A percentile compares a stretch with the other conserved stretches of the same genome.
These are phyloP conservation scores for Polytrichum formosum DNA, from an alignment of 225 moss, liverwort and hornwort genomes.

Conservation along the genomic window DNA sequence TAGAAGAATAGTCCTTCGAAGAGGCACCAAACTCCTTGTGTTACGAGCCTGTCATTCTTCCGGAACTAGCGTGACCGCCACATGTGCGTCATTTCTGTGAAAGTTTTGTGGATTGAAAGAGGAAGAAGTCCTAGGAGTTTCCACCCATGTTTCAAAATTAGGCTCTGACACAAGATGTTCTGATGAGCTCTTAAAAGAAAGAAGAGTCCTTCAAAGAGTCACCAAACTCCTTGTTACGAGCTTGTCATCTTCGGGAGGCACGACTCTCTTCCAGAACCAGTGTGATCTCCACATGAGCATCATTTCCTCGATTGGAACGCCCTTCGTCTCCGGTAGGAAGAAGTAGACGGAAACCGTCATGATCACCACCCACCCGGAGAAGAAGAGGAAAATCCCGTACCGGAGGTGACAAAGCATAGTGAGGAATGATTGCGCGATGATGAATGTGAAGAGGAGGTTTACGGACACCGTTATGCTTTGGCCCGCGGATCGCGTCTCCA, in stretches of 20 bases:
- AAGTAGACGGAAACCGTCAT: conserved; percentile 46
- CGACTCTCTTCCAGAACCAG: conserved; percentile 47
- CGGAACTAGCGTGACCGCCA: too few relatives aligned
- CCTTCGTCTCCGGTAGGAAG: conserved; percentile 62
- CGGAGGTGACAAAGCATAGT: conserved; percentile 38
- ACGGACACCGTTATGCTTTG: conserved; percentile 39
- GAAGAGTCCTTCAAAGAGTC: too few relatives aligned
- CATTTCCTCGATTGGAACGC: conserved; percentile 58
- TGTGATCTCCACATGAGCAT: conserved; percentile 35
- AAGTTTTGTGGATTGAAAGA: too few relatives aligned
- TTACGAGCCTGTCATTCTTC: too few relatives aligned
- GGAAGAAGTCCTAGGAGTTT: too few relatives aligned
- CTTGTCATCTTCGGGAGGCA: background rate
- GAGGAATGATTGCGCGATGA: conserved; percentile 46
- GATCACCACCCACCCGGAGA: conserved; percentile 29
- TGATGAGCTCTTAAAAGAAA: too few relatives aligned
- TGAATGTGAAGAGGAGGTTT: conserved; percentile 40
- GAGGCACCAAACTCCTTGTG: too few relatives aligned
- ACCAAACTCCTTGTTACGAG: too few relatives aligned
- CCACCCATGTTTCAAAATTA: too few relatives aligned
- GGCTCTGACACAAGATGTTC: too few relatives aligned
- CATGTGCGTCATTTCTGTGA: too few relatives aligned
- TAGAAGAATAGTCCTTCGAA: too few relatives aligned
- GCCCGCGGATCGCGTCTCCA: conserved; percentile 44
- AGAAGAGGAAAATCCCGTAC: conserved; percentile 45